Evolutionary conservation across 345 rosid genomes (phyloP), one percentile per base, ranked within the genome.

Genomic region (Gossypium thurberi): DNA sequence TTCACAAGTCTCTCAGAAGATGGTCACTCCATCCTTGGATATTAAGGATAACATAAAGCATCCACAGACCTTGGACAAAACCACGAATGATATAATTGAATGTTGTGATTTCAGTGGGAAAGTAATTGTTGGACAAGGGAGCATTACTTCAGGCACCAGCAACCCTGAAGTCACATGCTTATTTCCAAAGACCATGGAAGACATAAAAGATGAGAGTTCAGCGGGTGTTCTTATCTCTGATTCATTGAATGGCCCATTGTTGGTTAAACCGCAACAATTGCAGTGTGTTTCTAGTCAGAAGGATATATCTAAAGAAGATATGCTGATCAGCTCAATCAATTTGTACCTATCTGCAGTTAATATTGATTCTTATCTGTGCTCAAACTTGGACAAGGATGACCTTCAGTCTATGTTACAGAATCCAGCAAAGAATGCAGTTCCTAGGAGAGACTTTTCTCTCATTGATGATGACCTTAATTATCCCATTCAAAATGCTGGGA

Each of bases 221-320:
- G 60, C 25, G 28, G 76, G 76, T 69, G 75, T 60, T 80, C 70
- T 73, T 47, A 40, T 74, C 13, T 61, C 83, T 66, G 84, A 75
- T 57, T 66, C 84, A 77, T 70, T 71, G 18, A 80, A 65, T 74
- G 70, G 13, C 33, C 67, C 78, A 42, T 33, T 65, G 70, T 15
- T 12, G 47, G 44, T 23, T 75, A 83, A 82, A 74, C 68, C 72
- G 15, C 50, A 21, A 33, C 44, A 1, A 44, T 21, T 76, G 64
- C 82, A 74, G 72, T 71, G 76, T 67, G 65, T 73, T 73, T 79
- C 72, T 51, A 74, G 46, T 44, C 83, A 75, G 71, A 81, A 69
- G 44, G 78, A 84, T 63, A 55, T 46, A 12, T 71, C 40, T 28
- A 28, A 75, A 26, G 74, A 70, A 50, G 28, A 64, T 47, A 15